Base-by-base conservation (phyloP, 345 rosid species). In the Trapa incisa region DNA sequence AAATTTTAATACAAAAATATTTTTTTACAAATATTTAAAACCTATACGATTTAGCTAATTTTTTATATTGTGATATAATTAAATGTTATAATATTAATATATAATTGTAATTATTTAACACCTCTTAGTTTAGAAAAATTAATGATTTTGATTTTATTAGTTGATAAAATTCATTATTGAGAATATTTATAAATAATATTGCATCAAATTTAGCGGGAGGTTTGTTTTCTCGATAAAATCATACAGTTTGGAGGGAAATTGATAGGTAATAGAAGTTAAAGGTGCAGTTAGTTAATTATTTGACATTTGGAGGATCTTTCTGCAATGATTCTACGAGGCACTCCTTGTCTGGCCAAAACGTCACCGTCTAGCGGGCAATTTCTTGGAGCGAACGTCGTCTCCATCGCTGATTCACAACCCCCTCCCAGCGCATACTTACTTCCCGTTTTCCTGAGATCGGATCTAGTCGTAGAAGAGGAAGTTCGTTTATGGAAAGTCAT, bases 341-440 rank as follows among this genome's bases (percentile, higher is more conserved):
- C 0, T 4, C 11, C 13, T 4, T 45, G 11, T 7, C 15, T 33
- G 68, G 36, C 10, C 39, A 47, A 37, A 54, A 56, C 62, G 70
- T 52, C 62, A 62, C 33, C 63, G 63, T 58, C 14, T 67, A 16
- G 13, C 29, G 9, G 68, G 32, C n/a, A 9, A 48, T 17, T 53
- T n/a, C 68, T 66, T 66, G 33, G 29, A 53, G 61, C 60, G 3
- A 42, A 67, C 62, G 70, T 52, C 70, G 70, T 9, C 41, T 7
- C 45, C 11, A 5, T 53, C 62, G 62, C 37, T 37, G 0, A 42
- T 67, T 67, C 13, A 3, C n/a, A 43, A 53, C 17, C 14, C 22
- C 68, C 1, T 37, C 47, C 47, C 47, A 47, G 39, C 47, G 6
- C 43, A 14, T 29, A n/a, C 43, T 3, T 13, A 65, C 38, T 38